Percentiles rank a stretch among this genome's conserved stretches.
Conservation (phyloP, 495 filamentous ascomycete genomes). For the Penicillium coprophilum region DNA sequence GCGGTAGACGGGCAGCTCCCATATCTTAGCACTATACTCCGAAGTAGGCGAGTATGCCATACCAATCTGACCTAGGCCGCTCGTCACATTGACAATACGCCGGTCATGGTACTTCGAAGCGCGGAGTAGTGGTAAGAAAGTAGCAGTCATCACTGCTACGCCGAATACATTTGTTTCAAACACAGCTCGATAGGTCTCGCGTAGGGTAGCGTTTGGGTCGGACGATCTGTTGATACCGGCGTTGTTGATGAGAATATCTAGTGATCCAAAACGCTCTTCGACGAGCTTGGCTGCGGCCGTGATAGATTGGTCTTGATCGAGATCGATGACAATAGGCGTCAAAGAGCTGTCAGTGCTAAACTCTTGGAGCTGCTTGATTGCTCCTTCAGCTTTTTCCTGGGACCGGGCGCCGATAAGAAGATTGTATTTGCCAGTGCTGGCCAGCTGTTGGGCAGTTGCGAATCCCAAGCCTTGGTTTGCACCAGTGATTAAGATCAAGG, state of each 20-base stretch:
- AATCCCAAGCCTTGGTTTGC: not conserved
- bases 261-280: not conserved
- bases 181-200: not conserved
- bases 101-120: not conserved
- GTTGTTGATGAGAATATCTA: not conserved
- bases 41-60: not conserved
- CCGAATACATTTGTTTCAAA: not conserved
- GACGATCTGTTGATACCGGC: not conserved
- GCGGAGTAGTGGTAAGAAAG: not conserved
- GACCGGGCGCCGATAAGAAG: not conserved
- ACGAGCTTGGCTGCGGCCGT: not conserved
- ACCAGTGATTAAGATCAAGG: not conserved
- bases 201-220: not conserved
- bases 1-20: not conserved
- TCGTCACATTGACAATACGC: not conserved
- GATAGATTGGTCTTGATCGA: not conserved
- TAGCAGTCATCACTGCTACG: not conserved
- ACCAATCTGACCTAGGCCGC: not conserved
- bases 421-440: not conserved
- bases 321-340: not conserved
- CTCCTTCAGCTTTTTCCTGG: not conserved
- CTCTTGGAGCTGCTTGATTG: not conserved
- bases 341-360: not conserved
- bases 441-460: not conserved
- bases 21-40: not conserved